These are phyloP conservation scores for Triticum dicoccoides DNA, from an alignment of 176 grass and related monocot species.

Conservation along the genomic window DNA sequence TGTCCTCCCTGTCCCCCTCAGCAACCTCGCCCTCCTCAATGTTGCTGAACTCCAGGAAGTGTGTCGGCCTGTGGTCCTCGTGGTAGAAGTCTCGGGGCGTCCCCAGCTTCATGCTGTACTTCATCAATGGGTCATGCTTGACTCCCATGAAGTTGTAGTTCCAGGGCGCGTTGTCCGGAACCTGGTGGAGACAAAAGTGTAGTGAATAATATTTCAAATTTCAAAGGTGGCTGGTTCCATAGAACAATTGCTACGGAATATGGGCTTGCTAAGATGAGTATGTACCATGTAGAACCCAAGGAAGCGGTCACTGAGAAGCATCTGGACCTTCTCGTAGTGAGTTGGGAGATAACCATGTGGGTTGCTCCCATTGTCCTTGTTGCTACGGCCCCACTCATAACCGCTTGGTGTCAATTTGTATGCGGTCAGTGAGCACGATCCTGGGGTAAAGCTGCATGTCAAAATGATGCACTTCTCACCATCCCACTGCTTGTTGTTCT, in stretches of 20 bases:
- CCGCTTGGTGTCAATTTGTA: constrained; percentile 95
- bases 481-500: constrained; percentile 97
- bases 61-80: constrained; percentile 85
- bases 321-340: constrained; percentile 99
- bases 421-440: constrained; percentile 89
- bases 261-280: neutral
- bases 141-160: constrained; percentile 99
- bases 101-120: constrained; percentile 80
- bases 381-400: constrained; percentile 92
- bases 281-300: constrained; percentile 99
- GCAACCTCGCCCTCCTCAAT: constrained; percentile 74
- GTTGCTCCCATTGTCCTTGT: constrained; percentile 98
- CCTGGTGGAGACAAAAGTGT: constrained; percentile 30
- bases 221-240: neutral
- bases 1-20: constrained; percentile 88
- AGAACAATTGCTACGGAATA: neutral
- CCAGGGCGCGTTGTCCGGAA: constrained; percentile 91
- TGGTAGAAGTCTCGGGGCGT: constrained; percentile 87
- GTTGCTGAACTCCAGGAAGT: constrained; percentile 95
- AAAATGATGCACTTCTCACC: constrained; percentile 97
- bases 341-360: constrained; percentile 92
- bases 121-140: constrained; percentile 82
- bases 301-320: constrained; percentile 97
- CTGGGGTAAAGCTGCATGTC: constrained; percentile 94
- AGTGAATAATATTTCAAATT: constrained; percentile 9